A percentile compares a stretch with the other conserved stretches of the same genome.
Evolutionary conservation across 176 grass and related monocot species (phyloP).

Genomic region (Carex littledalei): DNA sequence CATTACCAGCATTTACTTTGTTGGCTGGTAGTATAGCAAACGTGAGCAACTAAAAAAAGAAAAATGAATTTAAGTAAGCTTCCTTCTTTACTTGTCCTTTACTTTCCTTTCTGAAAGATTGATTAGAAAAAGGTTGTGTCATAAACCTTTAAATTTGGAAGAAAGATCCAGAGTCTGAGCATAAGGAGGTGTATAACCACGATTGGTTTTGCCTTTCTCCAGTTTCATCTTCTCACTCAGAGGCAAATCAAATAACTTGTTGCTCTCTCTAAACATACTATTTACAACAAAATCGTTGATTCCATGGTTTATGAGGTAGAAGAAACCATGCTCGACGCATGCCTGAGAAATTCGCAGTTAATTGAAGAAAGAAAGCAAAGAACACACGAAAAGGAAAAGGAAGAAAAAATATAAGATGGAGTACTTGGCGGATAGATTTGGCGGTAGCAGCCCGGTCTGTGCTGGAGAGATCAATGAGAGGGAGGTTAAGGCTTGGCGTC

Average conservation of each 20-base stretch:
- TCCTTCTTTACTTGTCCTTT: no score
- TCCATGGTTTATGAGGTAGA: slow-evolving; percentile 77
- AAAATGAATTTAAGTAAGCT: no score
- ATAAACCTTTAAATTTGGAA: slow-evolving; percentile 43
- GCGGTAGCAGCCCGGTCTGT: slow-evolving; percentile 41
- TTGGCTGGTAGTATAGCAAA: no score
- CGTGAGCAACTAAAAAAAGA: no score
- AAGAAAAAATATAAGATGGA: not conserved
- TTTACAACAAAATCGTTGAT: slow-evolving; percentile 29
- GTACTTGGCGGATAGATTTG: slow-evolving; percentile 43
- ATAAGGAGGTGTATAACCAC: slow-evolving; percentile 65
- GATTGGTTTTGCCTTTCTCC: slow-evolving; percentile 31
- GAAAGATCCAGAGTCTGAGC: slow-evolving; percentile 56
- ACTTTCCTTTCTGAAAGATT: not conserved
- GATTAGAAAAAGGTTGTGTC: not conserved
- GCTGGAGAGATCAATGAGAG: slow-evolving; percentile 59
- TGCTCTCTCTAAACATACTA: slow-evolving; percentile 56
- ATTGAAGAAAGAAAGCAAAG: not conserved
- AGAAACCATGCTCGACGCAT: slow-evolving; percentile 78
- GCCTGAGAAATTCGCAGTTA: slow-evolving; percentile 38
- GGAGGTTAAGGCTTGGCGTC: slow-evolving; percentile 28
- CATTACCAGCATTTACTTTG: no score
- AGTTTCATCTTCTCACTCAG: slow-evolving; percentile 65
- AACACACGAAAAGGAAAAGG: not conserved
- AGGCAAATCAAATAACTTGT: slow-evolving; percentile 48